Percentiles rank a stretch among this genome's conserved stretches.
Evolutionary conservation across 306 rosid genomes (phyloP).

Genomic region (Geum urbanum): DNA sequence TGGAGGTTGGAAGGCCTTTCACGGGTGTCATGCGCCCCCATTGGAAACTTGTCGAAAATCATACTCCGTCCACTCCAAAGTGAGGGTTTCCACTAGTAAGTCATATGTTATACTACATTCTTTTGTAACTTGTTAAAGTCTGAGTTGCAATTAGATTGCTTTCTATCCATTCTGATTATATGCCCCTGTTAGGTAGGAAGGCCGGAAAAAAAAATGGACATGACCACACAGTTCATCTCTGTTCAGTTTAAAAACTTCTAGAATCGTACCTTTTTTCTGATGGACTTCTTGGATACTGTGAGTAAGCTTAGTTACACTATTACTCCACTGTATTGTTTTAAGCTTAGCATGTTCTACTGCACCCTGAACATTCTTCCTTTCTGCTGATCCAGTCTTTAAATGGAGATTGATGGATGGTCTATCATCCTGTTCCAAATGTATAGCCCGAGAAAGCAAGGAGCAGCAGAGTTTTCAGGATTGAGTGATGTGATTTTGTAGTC

Average conservation of each 20-base stretch:
- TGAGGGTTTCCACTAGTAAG: slow-evolving; percentile 23
- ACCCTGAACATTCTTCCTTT: background rate
- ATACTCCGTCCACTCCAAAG: slow-evolving; percentile 28
- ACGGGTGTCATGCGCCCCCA: slow-evolving; percentile 29
- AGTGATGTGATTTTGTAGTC: background rate
- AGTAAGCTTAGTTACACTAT: background rate
- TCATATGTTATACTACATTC: background rate
- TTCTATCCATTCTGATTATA: background rate
- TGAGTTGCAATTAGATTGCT: background rate
- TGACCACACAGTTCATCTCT: background rate
- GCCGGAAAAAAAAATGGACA: background rate
- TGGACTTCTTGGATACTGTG: background rate
- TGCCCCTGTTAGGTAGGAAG: background rate
- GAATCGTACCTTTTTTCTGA: background rate
- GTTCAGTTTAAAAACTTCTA: no score
- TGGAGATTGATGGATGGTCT: background rate
- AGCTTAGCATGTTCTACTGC: background rate
- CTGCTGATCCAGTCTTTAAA: background rate
- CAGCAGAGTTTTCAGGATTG: background rate
- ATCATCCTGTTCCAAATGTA: background rate
- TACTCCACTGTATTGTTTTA: background rate
- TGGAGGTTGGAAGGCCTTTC: slow-evolving; percentile 42
- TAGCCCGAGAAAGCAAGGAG: background rate
- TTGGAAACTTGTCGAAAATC: slow-evolving; percentile 54
- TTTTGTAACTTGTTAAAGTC: background rate